Evolutionary conservation across 78 protist species (phyloP).

Genomic region (Blattamonas nauphoetae): DNA sequence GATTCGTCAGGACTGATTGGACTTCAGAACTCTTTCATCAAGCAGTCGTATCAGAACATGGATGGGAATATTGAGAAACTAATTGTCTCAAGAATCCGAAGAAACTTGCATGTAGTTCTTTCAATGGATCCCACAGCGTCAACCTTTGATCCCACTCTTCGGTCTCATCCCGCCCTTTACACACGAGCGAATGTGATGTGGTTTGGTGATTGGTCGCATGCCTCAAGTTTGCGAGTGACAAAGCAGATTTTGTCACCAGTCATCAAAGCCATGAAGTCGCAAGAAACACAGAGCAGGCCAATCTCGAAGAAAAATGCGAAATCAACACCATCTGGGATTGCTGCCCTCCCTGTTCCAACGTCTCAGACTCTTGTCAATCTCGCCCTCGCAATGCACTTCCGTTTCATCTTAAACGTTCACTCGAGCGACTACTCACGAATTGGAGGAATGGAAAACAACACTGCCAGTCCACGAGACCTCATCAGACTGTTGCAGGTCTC

Average conservation of each 20-base stretch:
- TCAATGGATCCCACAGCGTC: constrained; percentile 43
- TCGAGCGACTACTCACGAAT: neutral
- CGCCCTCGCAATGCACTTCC: neutral
- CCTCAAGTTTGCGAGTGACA: neutral
- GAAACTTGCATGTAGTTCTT: constrained; percentile 50
- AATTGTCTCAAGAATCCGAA: constrained; percentile 20
- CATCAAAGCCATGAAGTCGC: neutral
- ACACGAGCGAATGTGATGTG: constrained; percentile 19
- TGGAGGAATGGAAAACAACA: neutral
- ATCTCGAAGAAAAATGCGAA: neutral
- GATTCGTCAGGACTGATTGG: constrained; percentile 16
- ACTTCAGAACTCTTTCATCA: neutral
- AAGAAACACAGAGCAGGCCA: neutral
- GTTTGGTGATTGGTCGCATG: neutral
- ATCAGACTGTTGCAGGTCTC: neutral
- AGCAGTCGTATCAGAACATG: neutral
- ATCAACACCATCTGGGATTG: neutral
- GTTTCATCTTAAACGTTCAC: neutral
- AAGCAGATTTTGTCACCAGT: neutral
- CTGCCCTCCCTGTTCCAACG: neutral
- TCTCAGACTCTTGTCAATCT: neutral
- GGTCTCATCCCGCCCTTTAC: constrained; percentile 68
- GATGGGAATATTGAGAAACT: neutral
- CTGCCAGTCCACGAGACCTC: neutral
- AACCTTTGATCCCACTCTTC: constrained; percentile 31